Percentiles rank a stretch among this genome's conserved stretches.
Conservation (phyloP, 352 stramenopile genomes). For the Albugo laibachii region DNA sequence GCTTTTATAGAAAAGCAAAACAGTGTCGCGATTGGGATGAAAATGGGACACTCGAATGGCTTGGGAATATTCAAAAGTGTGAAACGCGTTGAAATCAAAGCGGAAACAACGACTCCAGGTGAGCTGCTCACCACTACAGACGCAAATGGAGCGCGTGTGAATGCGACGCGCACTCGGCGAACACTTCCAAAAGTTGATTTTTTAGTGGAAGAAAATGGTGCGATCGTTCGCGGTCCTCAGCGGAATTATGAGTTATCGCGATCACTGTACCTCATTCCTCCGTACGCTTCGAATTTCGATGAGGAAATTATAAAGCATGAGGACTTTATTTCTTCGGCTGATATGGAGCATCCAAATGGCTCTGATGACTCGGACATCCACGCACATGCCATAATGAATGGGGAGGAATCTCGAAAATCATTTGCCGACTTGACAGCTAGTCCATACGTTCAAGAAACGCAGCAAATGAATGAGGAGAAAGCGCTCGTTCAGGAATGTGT, state of each 20-base stretch:
- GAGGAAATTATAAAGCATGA: background rate
- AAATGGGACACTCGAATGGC: too few species aligned
- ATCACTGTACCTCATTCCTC: background rate
- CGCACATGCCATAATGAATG: too few species aligned
- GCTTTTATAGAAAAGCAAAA: too few species aligned
- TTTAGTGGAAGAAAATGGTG: conserved; percentile 61
- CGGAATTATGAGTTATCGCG: conserved; percentile 6
- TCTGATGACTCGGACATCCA: background rate
- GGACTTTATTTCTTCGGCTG: too few species aligned
- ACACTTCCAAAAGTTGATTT: conserved; percentile 74
- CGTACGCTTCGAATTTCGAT: background rate
- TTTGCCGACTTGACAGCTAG: background rate
- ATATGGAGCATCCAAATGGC: background rate
- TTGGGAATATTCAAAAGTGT: conserved; percentile 34
- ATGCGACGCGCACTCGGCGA: conserved; percentile 30
- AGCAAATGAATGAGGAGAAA: background rate
- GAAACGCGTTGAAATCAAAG: conserved; percentile 66
- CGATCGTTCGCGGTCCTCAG: conserved; percentile 52
- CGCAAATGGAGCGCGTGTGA: conserved; percentile 33
- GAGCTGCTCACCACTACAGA: conserved; percentile 57
- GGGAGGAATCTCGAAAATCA: background rate
- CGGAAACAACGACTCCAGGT: conserved; percentile 62
- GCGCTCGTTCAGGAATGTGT: conserved; percentile 58
- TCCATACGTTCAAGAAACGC: too few species aligned
- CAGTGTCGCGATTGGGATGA: too few species aligned